phyloP scores from a whole-genome alignment of 2,329 filamentous ascomycete species.

The Fusarium compactum region DNA sequence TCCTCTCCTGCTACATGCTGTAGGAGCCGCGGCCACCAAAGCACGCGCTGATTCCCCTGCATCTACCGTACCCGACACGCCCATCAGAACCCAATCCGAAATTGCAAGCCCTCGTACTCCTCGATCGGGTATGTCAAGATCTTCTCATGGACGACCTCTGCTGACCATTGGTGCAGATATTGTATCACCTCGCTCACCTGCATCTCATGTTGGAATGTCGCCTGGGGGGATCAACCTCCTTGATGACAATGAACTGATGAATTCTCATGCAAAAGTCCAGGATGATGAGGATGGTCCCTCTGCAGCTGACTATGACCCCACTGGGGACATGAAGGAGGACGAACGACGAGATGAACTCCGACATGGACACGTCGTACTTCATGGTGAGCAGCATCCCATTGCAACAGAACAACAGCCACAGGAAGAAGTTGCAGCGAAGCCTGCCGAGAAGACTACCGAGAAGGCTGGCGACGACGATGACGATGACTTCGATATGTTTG shows the following conservation, averaged over 20 bases:
- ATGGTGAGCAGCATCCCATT: constrained; percentile 56
- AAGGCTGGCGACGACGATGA: constrained; percentile 62
- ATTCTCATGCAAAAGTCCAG: constrained; percentile 63
- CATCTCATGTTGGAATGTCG: constrained; percentile 65
- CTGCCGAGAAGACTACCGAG: constrained; percentile 47
- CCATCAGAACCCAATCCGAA: constrained; percentile 49
- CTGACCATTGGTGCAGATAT: constrained; percentile 50
- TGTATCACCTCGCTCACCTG: constrained; percentile 58
- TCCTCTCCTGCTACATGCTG: constrained; percentile 79
- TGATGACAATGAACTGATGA: constrained; percentile 76
- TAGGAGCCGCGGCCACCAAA: constrained; percentile 71
- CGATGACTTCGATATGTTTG: constrained; percentile 83
- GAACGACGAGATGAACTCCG: constrained; percentile 76
- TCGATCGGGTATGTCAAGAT: constrained; percentile 58
- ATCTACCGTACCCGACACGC: constrained; percentile 60
- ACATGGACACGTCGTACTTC: constrained; percentile 66
- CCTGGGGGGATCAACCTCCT: constrained; percentile 72
- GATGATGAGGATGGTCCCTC: constrained; percentile 78
- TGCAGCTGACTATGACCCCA: constrained; percentile 94
- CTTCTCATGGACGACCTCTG: not conserved
- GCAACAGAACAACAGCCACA: constrained; percentile 44
- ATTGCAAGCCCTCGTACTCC: constrained; percentile 61
- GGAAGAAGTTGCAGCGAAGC: constrained; percentile 45
- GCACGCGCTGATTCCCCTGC: constrained; percentile 66
- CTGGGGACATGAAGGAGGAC: constrained; percentile 88